Conservation (phyloP, 1,284 basidiomycete species). For the Trichosporon sp. region DNA sequence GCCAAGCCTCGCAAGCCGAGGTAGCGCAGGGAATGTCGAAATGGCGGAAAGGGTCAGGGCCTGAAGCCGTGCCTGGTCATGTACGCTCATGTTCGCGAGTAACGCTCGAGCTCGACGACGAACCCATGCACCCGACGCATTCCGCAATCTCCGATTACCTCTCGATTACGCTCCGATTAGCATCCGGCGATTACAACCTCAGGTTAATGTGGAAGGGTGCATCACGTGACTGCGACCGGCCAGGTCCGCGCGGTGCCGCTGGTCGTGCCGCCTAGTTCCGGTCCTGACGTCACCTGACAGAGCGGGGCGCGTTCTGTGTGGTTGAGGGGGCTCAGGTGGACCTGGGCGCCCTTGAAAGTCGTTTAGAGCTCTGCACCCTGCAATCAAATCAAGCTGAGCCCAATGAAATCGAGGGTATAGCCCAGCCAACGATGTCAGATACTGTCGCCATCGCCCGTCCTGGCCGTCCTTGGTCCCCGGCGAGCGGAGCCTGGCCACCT, state of each 20-base stretch:
- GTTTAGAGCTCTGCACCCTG: background rate
- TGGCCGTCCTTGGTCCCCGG: no score
- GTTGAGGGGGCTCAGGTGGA: background rate
- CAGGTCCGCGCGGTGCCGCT: background rate
- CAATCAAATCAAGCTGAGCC: background rate
- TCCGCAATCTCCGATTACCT: background rate
- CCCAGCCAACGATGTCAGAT: background rate
- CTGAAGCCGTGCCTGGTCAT: background rate
- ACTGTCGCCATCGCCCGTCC: background rate
- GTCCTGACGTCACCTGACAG: constrained; percentile 1
- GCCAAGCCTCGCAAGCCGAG: background rate
- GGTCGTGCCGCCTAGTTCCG: background rate
- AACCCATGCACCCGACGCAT: background rate
- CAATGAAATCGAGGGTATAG: background rate
- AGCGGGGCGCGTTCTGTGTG: background rate
- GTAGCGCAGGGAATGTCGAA: constrained; percentile 1
- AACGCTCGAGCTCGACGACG: background rate
- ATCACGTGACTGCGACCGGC: background rate
- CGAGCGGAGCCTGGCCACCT: background rate
- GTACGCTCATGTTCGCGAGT: background rate
- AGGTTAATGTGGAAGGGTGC: background rate
- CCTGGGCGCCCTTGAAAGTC: background rate
- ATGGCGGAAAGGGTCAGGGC: constrained; percentile 2
- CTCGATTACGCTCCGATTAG: background rate
- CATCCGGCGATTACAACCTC: background rate